Conservation (phyloP, 768 basidiomycete species). For the Krasilnikovozyma curviuscula region DNA sequence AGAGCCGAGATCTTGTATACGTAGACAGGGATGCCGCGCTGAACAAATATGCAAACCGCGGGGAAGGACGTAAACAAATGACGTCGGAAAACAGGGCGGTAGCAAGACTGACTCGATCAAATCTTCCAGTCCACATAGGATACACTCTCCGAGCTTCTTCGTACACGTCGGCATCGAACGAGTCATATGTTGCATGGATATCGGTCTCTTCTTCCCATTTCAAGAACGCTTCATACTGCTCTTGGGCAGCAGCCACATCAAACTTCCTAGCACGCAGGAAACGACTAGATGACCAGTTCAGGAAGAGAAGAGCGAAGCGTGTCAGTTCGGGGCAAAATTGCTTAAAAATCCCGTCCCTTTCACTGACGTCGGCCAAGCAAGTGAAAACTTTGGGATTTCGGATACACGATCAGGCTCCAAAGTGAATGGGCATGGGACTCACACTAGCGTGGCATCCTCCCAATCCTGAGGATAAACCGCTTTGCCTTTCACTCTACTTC, state of each 20-base stretch:
- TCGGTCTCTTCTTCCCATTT: conserved; percentile 5
- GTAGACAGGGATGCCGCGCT: conserved; percentile 13
- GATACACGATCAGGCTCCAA: too few relatives aligned
- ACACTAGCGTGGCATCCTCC: too few relatives aligned
- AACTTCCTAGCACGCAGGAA: conserved; percentile 13
- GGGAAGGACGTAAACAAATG: not conserved
- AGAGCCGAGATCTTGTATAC: conserved; percentile 14
- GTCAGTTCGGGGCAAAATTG: too few relatives aligned
- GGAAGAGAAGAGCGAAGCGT: too few relatives aligned
- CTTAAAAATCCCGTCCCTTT: too few relatives aligned
- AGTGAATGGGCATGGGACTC: too few relatives aligned
- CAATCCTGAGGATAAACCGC: too few relatives aligned
- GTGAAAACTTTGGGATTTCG: too few relatives aligned
- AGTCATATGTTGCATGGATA: conserved; percentile 6
- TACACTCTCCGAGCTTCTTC: conserved; percentile 3
- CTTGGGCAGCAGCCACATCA: conserved; percentile 5
- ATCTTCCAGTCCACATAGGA: conserved; percentile 9
- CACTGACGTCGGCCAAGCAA: too few relatives aligned
- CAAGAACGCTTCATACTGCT: conserved; percentile 8
- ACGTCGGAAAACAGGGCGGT: not conserved
- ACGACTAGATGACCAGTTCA: too few relatives aligned
- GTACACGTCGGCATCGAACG: conserved; percentile 7
- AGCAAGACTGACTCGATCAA: not conserved
- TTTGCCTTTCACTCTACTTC: too few relatives aligned
- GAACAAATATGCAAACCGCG: not conserved